Conservation (phyloP, 2,329 filamentous ascomycete genomes). For the Cladosporium sphaerospermum region DNA sequence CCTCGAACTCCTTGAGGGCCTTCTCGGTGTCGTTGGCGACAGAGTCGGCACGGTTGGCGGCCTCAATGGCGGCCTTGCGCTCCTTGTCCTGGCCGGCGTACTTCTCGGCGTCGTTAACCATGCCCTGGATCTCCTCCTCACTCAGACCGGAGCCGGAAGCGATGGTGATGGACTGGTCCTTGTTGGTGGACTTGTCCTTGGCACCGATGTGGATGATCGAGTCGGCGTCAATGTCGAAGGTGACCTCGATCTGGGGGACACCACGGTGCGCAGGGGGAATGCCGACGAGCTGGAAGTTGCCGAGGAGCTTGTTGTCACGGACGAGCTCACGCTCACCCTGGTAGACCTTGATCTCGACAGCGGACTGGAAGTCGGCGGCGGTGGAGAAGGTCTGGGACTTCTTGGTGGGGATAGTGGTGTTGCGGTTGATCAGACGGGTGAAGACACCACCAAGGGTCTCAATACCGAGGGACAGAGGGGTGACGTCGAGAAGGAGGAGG, state of each 20-base stretch:
- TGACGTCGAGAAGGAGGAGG: slow-evolving; percentile 89
- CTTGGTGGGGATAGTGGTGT: slow-evolving; percentile 98
- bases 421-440: slow-evolving; percentile 96
- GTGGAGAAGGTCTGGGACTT: slow-evolving; percentile 98
- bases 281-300: slow-evolving; percentile 98
- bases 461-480: slow-evolving; percentile 92
- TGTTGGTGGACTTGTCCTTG: slow-evolving; percentile 98
- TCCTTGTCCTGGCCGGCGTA: slow-evolving; percentile 94
- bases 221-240: slow-evolving; percentile 97
- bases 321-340: slow-evolving; percentile 99
- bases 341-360: slow-evolving; percentile 99
- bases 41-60: slow-evolving; percentile 94
- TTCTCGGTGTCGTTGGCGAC: slow-evolving; percentile 98
- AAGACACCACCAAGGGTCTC: slow-evolving; percentile 98
- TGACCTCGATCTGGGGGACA: slow-evolving; percentile 94
- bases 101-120: slow-evolving; percentile 97
- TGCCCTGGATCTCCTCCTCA: slow-evolving; percentile 88
- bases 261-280: slow-evolving; percentile 94
- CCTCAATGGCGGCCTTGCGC: slow-evolving; percentile 90
- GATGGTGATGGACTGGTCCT: slow-evolving; percentile 99
- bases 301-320: slow-evolving; percentile 95
- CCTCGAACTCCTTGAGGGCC: slow-evolving; percentile 92
- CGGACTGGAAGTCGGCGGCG: slow-evolving; percentile 95
- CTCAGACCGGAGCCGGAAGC: slow-evolving; percentile 95
- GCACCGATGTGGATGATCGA: slow-evolving; percentile 96